Evolutionary conservation across 257 asterid species (phyloP), one percentile per base, ranked within the genome.

Genomic region (Solanum commersonii): DNA sequence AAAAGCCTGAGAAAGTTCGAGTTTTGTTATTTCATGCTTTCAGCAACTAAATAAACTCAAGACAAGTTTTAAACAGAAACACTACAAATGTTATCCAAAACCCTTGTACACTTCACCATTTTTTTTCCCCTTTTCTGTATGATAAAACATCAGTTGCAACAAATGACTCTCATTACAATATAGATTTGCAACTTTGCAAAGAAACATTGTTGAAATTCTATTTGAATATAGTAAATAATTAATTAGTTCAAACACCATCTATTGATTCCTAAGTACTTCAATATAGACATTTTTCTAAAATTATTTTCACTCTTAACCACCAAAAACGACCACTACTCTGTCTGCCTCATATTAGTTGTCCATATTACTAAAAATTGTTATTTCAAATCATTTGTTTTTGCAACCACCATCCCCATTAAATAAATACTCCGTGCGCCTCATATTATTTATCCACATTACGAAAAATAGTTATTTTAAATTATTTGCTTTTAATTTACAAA

Each of bases 71-170:
- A 10, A 35, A 25, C 38, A 84, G 91, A 56, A 91, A 86, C 25
- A 87, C 87, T 73, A 88, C 86, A 23, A 90, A 90, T 87, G 87
- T 60, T 42, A 88, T 91, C 37, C 85, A 85, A 59, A 87, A 89
- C 44, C 35, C 89, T 15, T n/a, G 2, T 25, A 23, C 84, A 78
- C n/a, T 78, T 42, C 1, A 2, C 65, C 9, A 79, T n/a, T 5
- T 4, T 25, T 15, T 38, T n/a, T 13, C 6, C 4, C 84, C 35
- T 42, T 78, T 14, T 40, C 34, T 25, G 23, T 5, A 8, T 42
- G 63, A n/a, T 42, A 27, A 60, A 42, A 78, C 25, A 4, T 14
- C 63, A 42, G 63, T 14, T 77, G 37, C 13, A 40, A 40, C 34
- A 23, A 77, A 77, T 25, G 27, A 12, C 56, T 6, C 2, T 40